Base-by-base conservation (phyloP, 108 stramenopile species). In the Epithemia pelagica region DNA sequence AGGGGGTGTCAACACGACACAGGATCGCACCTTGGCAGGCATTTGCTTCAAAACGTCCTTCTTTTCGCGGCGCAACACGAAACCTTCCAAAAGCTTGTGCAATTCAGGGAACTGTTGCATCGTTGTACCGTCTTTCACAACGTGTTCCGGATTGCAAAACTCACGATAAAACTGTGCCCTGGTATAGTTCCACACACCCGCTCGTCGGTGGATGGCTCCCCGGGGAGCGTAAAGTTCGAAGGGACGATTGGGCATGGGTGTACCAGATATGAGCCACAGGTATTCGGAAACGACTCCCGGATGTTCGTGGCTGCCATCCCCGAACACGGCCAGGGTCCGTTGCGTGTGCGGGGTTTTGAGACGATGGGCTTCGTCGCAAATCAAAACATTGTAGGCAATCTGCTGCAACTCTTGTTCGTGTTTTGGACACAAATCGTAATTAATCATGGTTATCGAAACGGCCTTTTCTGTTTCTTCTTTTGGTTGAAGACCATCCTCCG, bases 1-100 rank as follows among this genome's bases (percentile, higher is more conserved):
- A n/a, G n/a, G n/a, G n/a, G n/a, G n/a, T 2, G 28, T 24, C 28
- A 74, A 60, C 59, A 24, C 26, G 31, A 66, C 55, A 58, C 69
- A 75, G 8, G 69, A 70, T 32, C 96, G 64, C 58, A 82, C 52
- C 74, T 97, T 97, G 0, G 75, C 75, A 7, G 96, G 97, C 8
- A 99, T 71, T 29, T 94, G 77, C 69, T 86, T 95, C 15, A 99
- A 74, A 46, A 98, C 94, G 57, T 96, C 92, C 28, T 68, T 58
- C 68, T 99, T 99, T 82, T 92, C 65, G 28, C 99, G 88, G 54
- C 97, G 80, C 20, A 99, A 88, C 96, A 99, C 96, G 5, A 99
- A 79, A 0, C 91, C 93, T 10, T 91, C 81, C 19, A 90, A 88
- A 61, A 95, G 75, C 22, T 88, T 88, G 72, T 98, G 94, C 46